Base-by-base conservation (phyloP, 495 filamentous ascomycete genomes). In the Tuber indicum region DNA sequence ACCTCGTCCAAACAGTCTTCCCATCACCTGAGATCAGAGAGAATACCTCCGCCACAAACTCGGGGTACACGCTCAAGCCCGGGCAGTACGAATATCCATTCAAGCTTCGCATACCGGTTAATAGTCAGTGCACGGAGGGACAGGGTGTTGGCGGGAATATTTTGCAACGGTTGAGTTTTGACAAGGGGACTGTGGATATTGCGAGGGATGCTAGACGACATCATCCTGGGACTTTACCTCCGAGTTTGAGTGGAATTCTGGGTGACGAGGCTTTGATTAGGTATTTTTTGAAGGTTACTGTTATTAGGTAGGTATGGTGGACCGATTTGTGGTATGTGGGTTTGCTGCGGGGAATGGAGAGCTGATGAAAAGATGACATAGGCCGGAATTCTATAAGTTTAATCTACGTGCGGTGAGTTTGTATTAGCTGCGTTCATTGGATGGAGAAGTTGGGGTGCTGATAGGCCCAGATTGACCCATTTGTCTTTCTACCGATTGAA, bases 401-500 rank as follows among this genome's bases (percentile, higher is more conserved):
- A 84, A 83, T 66, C 70, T 83, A 70, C 79, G 82, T n/a, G 72
- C 70, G 52, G 75, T 77, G 32, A 23, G 80, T 81, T 72, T 71
- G 71, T 43, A 52, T 36, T 26, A 3, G 14, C 26, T 14, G 21
- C n/a, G 46, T 41, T 39, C 10, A 42, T 47, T 41, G 1, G n/a
- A 17, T 45, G 16, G 19, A 23, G 43, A 49, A 26, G 5, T 9
- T 49, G 23, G 41, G 6, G 7, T 73, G 47, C 75, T 75, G 47
- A 81, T 45, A 62, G 26, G 12, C 23, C 0, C 75, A 91, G 90
- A 83, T 87, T 73, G 85, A 87, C 0, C 85, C 86, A 73, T 87
- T 99, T 83, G 94, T 92, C 66, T 97, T 99, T 84, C 87, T 97
- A 12, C 96, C 96, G 9, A 94, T 98, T 82, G 96, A 99, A 82